Conservation (phyloP, 352 stramenopile species). For the Phytophthora chlamydospora region DNA sequence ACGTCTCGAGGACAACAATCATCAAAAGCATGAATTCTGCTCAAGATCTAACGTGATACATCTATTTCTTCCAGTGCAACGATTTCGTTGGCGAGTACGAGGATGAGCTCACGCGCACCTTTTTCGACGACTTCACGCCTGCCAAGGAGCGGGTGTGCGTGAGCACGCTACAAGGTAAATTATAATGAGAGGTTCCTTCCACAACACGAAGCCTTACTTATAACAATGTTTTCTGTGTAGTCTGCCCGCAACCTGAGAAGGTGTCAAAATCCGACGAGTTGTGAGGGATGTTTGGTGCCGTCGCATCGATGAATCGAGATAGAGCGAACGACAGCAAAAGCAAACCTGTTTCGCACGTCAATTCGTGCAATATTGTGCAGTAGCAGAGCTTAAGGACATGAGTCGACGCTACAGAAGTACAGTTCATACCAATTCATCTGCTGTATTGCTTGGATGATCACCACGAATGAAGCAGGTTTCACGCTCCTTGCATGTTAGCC, state of each 20-base stretch:
- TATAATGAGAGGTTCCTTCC: background rate
- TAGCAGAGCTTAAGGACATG: constrained; percentile 18
- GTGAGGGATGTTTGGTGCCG: constrained; percentile 14
- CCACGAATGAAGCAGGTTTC: background rate
- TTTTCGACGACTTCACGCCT: constrained; percentile 82
- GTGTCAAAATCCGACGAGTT: constrained; percentile 47
- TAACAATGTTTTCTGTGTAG: constrained; percentile 7
- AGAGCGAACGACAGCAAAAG: constrained; percentile 8
- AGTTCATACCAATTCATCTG: constrained; percentile 5
- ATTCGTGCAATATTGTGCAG: constrained; percentile 8
- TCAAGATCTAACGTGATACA: background rate
- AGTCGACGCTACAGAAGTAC: constrained; percentile 21
- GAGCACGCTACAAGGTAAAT: constrained; percentile 51
- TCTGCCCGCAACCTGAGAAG: constrained; percentile 28
- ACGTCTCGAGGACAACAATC: constrained; percentile 1
- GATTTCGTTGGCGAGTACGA: constrained; percentile 82
- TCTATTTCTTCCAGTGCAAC: constrained; percentile 51
- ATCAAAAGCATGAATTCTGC: background rate
- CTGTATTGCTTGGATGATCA: background rate
- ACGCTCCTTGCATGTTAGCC: constrained; percentile 16
- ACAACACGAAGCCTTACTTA: no score
- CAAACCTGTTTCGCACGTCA: constrained; percentile 3
- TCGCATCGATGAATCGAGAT: constrained; percentile 14
- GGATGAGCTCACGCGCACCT: constrained; percentile 75
- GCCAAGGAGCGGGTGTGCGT: constrained; percentile 68